These are phyloP conservation scores for Entomophthora muscae DNA, from an alignment of 371 early-diverging fungal genomes.

Conservation along the genomic window DNA sequence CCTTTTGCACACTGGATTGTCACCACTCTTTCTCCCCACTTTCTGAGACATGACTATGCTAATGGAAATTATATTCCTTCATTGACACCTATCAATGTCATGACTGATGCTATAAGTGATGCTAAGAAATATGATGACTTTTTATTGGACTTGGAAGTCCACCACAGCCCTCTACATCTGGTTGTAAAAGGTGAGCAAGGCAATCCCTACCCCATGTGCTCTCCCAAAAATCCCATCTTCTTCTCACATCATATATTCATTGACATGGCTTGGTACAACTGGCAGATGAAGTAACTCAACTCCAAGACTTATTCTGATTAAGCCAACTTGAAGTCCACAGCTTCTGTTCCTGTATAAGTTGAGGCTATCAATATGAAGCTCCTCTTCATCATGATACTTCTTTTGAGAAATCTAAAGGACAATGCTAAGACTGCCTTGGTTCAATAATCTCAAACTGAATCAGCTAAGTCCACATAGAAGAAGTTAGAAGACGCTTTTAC, in stretches of 20 bases:
- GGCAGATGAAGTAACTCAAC: constrained; percentile 15
- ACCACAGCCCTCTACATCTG: background rate
- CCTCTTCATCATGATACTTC: no score
- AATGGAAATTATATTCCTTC: background rate
- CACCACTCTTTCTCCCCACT: background rate
- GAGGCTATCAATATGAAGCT: no score
- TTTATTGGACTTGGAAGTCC: background rate
- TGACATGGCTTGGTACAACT: constrained; percentile 27
- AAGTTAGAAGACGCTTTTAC: no score
- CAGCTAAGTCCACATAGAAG: no score
- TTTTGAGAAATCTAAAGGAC: no score
- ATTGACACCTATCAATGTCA: background rate
- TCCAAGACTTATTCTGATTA: background rate
- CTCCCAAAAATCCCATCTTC: constrained; percentile 29
- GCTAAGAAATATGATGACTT: background rate
- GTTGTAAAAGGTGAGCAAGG: constrained; percentile 15
- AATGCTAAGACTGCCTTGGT: no score
- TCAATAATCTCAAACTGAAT: no score
- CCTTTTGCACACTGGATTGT: constrained; percentile 1
- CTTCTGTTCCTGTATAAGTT: no score
- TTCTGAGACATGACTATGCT: background rate
- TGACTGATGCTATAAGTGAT: background rate
- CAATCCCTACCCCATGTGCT: constrained; percentile 19
- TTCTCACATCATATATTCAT: constrained; percentile 26
- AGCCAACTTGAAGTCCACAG: no score